These are phyloP conservation scores for Pseudonectria foliicola DNA, from an alignment of 2,329 filamentous ascomycete species.

Conservation along the genomic window DNA sequence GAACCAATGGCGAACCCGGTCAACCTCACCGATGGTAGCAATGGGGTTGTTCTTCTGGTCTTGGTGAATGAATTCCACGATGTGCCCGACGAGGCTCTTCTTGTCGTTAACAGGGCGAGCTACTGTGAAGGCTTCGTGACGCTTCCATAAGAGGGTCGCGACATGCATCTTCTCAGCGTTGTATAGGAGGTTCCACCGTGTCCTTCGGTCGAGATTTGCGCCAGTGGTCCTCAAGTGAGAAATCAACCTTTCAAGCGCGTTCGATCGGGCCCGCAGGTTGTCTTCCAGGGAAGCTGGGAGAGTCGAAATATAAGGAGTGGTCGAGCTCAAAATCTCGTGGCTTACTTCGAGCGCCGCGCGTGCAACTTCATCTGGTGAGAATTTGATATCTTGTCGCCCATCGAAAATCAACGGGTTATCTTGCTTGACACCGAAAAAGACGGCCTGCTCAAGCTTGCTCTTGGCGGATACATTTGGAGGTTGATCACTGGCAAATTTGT, in stretches of 20 bases:
- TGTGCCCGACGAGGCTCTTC: slow-evolving; percentile 64
- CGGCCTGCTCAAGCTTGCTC: slow-evolving; percentile 86
- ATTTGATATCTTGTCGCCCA: slow-evolving; percentile 57
- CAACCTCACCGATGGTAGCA: slow-evolving; percentile 60
- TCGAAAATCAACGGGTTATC: slow-evolving; percentile 86
- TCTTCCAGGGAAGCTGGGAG: slow-evolving; percentile 71
- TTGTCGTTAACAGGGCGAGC: slow-evolving; percentile 53
- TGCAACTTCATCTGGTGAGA: slow-evolving; percentile 63
- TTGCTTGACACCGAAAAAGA: slow-evolving; percentile 79
- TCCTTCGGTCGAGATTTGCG: slow-evolving; percentile 56
- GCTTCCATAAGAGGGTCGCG: slow-evolving; percentile 70
- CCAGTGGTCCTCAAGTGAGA: slow-evolving; percentile 61
- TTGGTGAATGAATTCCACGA: slow-evolving; percentile 70
- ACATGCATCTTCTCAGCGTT: slow-evolving; percentile 86
- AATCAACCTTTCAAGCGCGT: slow-evolving; percentile 69
- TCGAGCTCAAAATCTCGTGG: slow-evolving; percentile 71
- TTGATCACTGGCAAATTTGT: slow-evolving; percentile 51
- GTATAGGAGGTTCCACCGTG: slow-evolving; percentile 76
- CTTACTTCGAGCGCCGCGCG: slow-evolving; percentile 73
- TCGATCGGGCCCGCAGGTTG: slow-evolving; percentile 66
- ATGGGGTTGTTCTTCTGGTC: slow-evolving; percentile 65
- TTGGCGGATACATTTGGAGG: slow-evolving; percentile 67
- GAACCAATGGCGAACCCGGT: slow-evolving; percentile 82
- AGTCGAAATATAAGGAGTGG: slow-evolving; percentile 65
- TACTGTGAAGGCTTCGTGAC: slow-evolving; percentile 63